Base-by-base conservation (phyloP, 2,329 filamentous ascomycete species). In the Alternaria ventricosa region DNA sequence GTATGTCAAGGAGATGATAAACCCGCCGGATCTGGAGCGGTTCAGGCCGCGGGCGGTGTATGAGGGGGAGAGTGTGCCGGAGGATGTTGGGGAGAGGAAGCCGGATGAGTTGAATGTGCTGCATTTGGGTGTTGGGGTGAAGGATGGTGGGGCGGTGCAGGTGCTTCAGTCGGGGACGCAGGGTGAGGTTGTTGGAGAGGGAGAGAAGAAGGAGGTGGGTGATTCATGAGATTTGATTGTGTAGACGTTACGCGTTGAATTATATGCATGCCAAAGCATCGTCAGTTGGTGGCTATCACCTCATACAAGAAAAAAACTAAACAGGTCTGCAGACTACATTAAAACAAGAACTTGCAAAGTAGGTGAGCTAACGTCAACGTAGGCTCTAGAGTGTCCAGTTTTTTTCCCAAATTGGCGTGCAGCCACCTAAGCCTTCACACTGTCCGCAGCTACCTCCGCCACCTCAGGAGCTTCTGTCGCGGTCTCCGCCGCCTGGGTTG, bases 1-100 rank as follows among this genome's bases (percentile, higher is more conserved):
- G 71, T 93, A 95, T 77, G 81, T 92, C 62, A 85, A 84, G 58
- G 89, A 89, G 66, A 78, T 97, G 77, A 83, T 89, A 57, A 80
- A 88, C 63, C 94, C 94, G 11, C 93, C 92, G 1, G 81, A 86
- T 46, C 80, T 90, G 10, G 84, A 87, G 69, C 70, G 71, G 90
- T 94, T 80, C 82, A 83, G 67, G 89, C 90, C 77, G 63, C 79
- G 74, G 78, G 68, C 68, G 36, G 74, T 83, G 50, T 59, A 66
- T 41, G 69, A 73, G 51, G 69, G 64, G 2, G 43, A 10, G 7
- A 47, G 49, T 23, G 66, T 69, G 33, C 49, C 53, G 10, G 61
- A 54, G 10, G 57, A 62, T 4, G 70, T 70, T 15, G 70, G 70
- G 2, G 57, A 59, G 51, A 61, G 44, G 56, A 36, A 56, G 58